Conservation (phyloP, 1,284 basidiomycete species). For the Cutaneotrichosporon mucoides region DNA sequence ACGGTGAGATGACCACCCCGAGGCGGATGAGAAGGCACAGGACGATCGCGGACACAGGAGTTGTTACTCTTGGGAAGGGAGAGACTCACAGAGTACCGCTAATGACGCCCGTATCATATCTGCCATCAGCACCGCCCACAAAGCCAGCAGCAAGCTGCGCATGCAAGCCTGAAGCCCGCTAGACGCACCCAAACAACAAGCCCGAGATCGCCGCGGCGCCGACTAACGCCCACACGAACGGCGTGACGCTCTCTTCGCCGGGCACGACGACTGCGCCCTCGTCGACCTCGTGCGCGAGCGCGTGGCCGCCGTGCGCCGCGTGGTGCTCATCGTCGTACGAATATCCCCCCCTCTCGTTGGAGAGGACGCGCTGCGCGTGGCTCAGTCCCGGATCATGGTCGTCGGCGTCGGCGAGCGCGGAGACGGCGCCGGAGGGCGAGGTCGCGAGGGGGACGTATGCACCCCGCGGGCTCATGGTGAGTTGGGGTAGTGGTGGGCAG, state of each 20-base stretch:
- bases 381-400: neutral
- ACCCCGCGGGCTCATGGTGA: neutral
- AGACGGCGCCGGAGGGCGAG: neutral
- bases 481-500: neutral
- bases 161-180: neutral
- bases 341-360: too few species aligned
- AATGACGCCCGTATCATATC: slow-evolving; percentile 75
- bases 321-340: too few species aligned
- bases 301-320: too few species aligned
- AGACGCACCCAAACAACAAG: slow-evolving; percentile 62
- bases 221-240: slow-evolving; percentile 36
- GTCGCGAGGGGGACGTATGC: slow-evolving; percentile 2
- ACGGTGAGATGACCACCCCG: too few species aligned
- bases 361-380: neutral
- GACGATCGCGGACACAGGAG: too few species aligned
- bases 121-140: neutral
- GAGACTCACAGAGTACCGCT: slow-evolving; percentile 51
- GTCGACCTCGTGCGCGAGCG: slow-evolving; percentile 14
- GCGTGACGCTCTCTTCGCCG: slow-evolving; percentile 30
- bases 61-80: too few species aligned
- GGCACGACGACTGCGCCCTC: slow-evolving; percentile 25
- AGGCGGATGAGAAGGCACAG: too few species aligned
- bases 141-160: neutral
- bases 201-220: slow-evolving; percentile 58
- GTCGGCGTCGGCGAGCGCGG: neutral